Conservation (phyloP, 108 stramenopile species). For the Mediolabrus comicus region DNA sequence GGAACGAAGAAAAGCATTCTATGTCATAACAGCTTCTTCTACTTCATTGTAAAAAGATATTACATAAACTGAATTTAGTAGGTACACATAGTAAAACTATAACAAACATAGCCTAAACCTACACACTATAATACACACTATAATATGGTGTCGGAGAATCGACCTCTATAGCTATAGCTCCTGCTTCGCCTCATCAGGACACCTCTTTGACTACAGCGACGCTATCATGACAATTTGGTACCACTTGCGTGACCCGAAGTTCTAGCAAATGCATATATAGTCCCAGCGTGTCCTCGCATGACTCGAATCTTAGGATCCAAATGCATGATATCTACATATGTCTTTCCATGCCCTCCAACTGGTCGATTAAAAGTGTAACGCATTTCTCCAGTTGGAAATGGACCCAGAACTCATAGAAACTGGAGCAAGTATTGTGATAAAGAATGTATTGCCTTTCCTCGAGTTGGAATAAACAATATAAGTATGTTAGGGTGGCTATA, state of each 20-base stretch:
- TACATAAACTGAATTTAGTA: neutral
- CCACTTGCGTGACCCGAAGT: no score
- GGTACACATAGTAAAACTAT: slow-evolving; percentile 2
- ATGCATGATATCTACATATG: slow-evolving; percentile 65
- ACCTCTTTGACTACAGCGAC: no score
- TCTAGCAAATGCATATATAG: slow-evolving; percentile 8
- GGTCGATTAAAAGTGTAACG: slow-evolving; percentile 56
- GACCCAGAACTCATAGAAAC: slow-evolving; percentile 30
- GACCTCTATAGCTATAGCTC: no score
- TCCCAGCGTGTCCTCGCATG: slow-evolving; percentile 17
- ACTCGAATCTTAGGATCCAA: slow-evolving; percentile 51
- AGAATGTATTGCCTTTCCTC: no score
- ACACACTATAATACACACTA: no score
- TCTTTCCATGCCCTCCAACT: slow-evolving; percentile 65
- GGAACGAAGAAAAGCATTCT: neutral
- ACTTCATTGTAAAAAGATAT: neutral
- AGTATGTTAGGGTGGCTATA: no score
- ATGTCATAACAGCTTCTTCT: neutral
- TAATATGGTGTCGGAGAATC: no score
- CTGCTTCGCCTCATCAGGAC: no score
- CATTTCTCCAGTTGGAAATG: slow-evolving; percentile 57
- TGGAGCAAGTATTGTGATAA: no score
- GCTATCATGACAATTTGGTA: no score
- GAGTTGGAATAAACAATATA: no score
- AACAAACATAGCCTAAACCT: no score